A percentile compares a stretch with the other conserved stretches of the same genome.
These are phyloP conservation scores for Tilletiopsis washingtonensis DNA, from an alignment of 1,284 basidiomycete species.

Conservation along the genomic window DNA sequence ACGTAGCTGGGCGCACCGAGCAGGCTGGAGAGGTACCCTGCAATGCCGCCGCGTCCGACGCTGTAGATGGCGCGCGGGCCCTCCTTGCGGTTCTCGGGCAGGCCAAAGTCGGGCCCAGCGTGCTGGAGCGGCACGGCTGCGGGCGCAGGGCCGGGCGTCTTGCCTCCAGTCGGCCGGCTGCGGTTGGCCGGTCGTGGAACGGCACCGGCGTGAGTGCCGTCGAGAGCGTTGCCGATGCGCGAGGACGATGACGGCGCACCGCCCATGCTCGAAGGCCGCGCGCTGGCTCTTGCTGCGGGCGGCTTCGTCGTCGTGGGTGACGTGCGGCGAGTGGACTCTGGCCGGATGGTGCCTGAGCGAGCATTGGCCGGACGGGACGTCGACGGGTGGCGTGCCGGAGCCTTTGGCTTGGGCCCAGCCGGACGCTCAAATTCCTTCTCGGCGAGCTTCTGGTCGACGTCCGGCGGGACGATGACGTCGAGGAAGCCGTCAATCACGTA, in stretches of 20 bases:
- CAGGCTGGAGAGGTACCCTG: conserved; percentile 91
- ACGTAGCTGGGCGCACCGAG: conserved; percentile 89
- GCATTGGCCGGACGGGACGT: background rate
- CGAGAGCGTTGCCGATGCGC: conserved; percentile 31
- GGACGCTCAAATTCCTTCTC: too few relatives aligned
- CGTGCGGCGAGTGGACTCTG: too few relatives aligned
- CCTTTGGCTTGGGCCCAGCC: background rate
- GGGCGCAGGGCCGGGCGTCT: background rate
- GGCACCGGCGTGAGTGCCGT: conserved; percentile 15
- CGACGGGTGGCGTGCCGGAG: background rate
- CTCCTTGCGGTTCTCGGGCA: background rate
- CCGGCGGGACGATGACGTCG: conserved; percentile 71
- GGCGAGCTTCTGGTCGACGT: conserved; percentile 16
- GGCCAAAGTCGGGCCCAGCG: background rate
- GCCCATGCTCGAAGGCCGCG: background rate
- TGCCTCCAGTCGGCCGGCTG: background rate
- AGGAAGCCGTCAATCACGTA: conserved; percentile 97
- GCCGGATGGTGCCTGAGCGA: too few relatives aligned
- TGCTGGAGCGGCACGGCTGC: background rate
- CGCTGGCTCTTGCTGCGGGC: too few relatives aligned
- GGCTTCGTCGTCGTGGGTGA: too few relatives aligned
- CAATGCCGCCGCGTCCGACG: conserved; percentile 84
- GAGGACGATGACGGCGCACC: background rate
- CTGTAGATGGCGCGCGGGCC: conserved; percentile 61
- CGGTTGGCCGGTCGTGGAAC: background rate